Percentiles rank a stretch among this genome's conserved stretches.
Evolutionary conservation across 257 asterid species (phyloP).

Genomic region (Solanum acaule): DNA sequence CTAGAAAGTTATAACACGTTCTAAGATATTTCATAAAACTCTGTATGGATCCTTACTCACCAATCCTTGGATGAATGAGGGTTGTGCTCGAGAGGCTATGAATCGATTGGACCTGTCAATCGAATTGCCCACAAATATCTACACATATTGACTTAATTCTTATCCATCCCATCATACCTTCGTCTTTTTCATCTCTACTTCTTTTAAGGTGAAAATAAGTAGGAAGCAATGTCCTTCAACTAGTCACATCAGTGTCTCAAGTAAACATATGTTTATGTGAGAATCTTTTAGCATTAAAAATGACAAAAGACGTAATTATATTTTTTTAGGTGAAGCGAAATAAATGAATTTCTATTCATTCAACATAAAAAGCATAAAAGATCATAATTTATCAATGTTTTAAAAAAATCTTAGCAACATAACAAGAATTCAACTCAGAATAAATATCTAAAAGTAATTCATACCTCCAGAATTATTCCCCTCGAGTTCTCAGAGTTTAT

Average conservation of each 20-base stretch:
- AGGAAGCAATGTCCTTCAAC: not conserved
- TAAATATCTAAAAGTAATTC: not conserved
- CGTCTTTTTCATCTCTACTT: no score
- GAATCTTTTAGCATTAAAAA: not conserved
- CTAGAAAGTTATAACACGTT: not conserved
- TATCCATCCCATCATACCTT: not conserved
- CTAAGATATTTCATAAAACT: no score
- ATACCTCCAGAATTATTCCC: constrained; percentile 98
- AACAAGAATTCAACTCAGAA: not conserved
- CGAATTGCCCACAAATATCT: no score
- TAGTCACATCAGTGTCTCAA: not conserved
- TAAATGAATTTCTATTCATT: not conserved
- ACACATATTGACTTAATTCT: not conserved
- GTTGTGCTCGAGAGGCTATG: no score
- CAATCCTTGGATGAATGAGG: no score
- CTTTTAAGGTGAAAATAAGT: not conserved
- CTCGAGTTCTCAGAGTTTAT: constrained; percentile 11
- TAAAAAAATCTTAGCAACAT: not conserved
- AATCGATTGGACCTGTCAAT: no score
- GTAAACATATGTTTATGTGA: not conserved
- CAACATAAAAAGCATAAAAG: not conserved
- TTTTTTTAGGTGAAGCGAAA: not conserved
- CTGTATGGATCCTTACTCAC: no score
- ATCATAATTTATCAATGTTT: not conserved
- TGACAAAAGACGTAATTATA: not conserved